Evolutionary conservation across 768 basidiomycete genomes (phyloP).

Genomic region (Auricularia sp.): DNA sequence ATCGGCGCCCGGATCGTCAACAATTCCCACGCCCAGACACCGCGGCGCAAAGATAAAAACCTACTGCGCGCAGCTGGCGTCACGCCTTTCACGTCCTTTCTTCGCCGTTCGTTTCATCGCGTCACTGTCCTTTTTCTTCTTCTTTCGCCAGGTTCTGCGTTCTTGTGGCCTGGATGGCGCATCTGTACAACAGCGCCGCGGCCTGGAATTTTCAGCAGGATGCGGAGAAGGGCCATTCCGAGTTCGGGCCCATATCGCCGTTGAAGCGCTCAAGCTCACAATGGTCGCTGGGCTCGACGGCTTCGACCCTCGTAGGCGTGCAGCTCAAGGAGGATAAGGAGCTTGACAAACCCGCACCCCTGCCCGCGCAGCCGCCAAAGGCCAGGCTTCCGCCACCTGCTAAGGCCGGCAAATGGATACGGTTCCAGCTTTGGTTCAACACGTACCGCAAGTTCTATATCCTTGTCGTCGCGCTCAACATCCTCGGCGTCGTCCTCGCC

Average conservation of each 20-base stretch:
- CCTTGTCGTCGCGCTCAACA: not conserved
- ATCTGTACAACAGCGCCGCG: not conserved
- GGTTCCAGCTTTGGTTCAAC: slow-evolving; percentile 28
- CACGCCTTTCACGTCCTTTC: not conserved
- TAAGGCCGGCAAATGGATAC: slow-evolving; percentile 17
- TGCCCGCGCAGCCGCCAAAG: not conserved
- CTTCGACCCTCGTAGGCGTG: not conserved
- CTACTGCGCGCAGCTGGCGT: not conserved
- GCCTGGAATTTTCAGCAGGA: not conserved
- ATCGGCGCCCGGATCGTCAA: not conserved
- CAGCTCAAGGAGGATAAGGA: not conserved
- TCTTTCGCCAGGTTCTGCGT: not conserved
- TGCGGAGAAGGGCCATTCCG: not conserved
- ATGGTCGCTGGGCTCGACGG: not conserved
- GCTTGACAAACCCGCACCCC: not conserved
- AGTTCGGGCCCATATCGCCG: not conserved
- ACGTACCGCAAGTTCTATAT: slow-evolving; percentile 28
- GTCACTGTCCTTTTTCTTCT: not conserved
- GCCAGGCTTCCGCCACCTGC: slow-evolving; percentile 9
- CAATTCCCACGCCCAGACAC: not conserved
- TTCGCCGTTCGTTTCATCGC: not conserved
- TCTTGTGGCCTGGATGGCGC: not conserved
- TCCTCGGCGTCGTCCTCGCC: not conserved
- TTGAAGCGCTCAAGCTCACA: not conserved
- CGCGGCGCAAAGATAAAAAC: not conserved